Percentiles rank a stretch among this genome's conserved stretches.
phyloP scores from a whole-genome alignment of 2,329 filamentous ascomycete species.

The Arthrobotrys sinensis region DNA sequence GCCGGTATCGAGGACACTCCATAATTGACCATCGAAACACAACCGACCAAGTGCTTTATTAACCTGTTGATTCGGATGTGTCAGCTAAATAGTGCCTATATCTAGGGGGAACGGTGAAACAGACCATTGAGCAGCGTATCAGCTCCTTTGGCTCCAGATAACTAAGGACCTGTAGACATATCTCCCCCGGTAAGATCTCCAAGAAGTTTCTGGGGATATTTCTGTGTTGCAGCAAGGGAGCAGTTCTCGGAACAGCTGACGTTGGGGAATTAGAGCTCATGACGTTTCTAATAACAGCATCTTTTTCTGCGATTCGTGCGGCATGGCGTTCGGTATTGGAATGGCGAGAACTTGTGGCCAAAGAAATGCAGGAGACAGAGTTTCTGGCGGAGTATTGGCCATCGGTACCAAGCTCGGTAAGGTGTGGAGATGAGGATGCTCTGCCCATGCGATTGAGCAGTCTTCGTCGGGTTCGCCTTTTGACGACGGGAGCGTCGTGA shows the following conservation, averaged over 20 bases:
- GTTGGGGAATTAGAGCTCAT: constrained; percentile 44
- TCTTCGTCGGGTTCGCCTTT: constrained; percentile 42
- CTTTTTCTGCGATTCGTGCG: constrained; percentile 46
- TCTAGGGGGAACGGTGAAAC: constrained; percentile 64
- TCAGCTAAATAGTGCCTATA: constrained; percentile 8
- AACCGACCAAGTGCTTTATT: constrained; percentile 80
- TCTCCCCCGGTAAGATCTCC: constrained; percentile 84
- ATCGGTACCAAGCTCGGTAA: constrained; percentile 45
- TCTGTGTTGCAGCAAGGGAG: constrained; percentile 42
- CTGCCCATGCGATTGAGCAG: constrained; percentile 53
- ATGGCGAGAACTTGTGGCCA: constrained; percentile 37
- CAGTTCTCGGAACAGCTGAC: constrained; percentile 23
- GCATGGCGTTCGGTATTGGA: constrained; percentile 30
- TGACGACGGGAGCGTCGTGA: constrained; percentile 51
- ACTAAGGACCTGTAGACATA: constrained; percentile 82
- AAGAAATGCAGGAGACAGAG: constrained; percentile 55
- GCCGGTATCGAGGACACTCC: constrained; percentile 86
- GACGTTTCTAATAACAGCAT: constrained; percentile 48
- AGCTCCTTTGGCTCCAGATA: constrained; percentile 86
- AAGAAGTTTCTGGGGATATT: constrained; percentile 74
- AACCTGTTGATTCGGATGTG: constrained; percentile 54
- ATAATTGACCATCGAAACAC: constrained; percentile 96
- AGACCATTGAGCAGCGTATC: constrained; percentile 82
- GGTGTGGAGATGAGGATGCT: constrained; percentile 57
- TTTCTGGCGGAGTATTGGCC: constrained; percentile 51